Base-by-base conservation (phyloP, 768 basidiomycete genomes). In the Macrolepiota fuliginosa region DNA sequence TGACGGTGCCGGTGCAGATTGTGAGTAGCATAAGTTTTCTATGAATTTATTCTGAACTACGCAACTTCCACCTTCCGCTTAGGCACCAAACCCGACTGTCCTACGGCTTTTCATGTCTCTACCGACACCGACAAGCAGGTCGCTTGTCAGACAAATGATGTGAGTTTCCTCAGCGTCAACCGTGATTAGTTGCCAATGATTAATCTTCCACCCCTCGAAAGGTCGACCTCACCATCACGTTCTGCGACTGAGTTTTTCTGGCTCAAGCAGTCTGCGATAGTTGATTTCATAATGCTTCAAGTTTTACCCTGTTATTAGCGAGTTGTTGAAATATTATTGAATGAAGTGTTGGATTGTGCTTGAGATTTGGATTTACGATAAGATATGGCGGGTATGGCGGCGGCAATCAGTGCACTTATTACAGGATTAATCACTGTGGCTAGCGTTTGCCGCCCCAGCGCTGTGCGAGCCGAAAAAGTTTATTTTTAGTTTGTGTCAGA, bases 81-180 rank as follows among this genome's bases (percentile, higher is more conserved):
- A 76, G 75, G 74, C 62, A 72, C 58, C 27, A 65, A 58, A 39
- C 51, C 70, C 1, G 64, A 60, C 56, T 77, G 76, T 65, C 54
- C 64, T 22, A 71, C 71, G 24, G 75, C 73, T 2, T 74, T 75
- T 68, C 67, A 68, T 54, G 17, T 63, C 4, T 58, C 70, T 3
- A 50, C 27, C 15, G 69, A 76, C 39, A 74, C 64, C 13, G 47
- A 54, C 13, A 73, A 72, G 22, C 76, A 76, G 63, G 71, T 73
- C 6, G 67, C 72, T 4, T 77, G 76, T 63, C 73, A 75, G 57
- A 50, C 22, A 4, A 62, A 75, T 57, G 65, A 77, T 64, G 76
- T 73, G 58, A 57, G 68, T 56, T 13, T 24, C 22, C 35, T 9
- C 36, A 24, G 9, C 53, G 19, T 10, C 11, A 7, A 5, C 24